Evolutionary conservation across 768 basidiomycete species (phyloP).

Genomic region (Suillus clintonianus): DNA sequence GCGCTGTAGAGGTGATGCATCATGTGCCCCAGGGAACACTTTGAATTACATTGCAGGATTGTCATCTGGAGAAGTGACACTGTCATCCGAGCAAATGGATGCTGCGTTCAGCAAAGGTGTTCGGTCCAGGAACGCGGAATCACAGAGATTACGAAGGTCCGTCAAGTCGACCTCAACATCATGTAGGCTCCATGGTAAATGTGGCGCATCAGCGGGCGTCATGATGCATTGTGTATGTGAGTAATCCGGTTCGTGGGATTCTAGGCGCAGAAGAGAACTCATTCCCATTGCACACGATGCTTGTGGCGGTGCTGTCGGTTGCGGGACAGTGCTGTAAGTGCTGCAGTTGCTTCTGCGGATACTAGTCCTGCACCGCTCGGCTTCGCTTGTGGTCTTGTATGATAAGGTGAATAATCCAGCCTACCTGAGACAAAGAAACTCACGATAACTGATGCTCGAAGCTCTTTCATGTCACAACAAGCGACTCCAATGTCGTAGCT

Average conservation of each 20-base stretch:
- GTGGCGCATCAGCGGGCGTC: neutral
- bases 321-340: neutral
- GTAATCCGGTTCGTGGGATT: neutral
- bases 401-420: neutral
- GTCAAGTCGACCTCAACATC: neutral
- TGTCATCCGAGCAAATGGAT: neutral
- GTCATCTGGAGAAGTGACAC: neutral
- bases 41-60: neutral
- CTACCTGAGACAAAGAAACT: neutral
- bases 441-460: neutral
- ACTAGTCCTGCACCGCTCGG: neutral
- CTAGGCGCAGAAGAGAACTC: neutral
- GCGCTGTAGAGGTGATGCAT: neutral
- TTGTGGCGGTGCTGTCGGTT: neutral
- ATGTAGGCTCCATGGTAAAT: neutral
- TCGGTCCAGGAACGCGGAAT: neutral
- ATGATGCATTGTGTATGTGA: neutral
- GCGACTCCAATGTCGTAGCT: neutral
- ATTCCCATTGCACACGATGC: neutral
- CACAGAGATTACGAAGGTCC: neutral
- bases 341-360: neutral
- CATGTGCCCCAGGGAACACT: neutral
- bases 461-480: neutral
- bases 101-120: neutral
- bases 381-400: neutral